Conservation (phyloP, 345 rosid genomes). For the Syzygium aromaticum region DNA sequence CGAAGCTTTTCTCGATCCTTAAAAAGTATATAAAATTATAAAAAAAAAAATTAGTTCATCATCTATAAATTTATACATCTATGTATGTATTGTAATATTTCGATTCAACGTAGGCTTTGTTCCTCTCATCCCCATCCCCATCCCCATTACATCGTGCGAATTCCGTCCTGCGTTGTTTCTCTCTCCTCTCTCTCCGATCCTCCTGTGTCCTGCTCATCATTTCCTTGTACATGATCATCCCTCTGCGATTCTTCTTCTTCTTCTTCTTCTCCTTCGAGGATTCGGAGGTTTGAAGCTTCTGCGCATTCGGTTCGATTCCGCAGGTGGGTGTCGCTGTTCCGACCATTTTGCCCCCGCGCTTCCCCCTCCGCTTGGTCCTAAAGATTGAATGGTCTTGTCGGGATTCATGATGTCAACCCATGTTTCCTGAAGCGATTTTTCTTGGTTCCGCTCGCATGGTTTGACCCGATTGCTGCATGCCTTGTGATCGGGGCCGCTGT, state of each 20-base stretch:
- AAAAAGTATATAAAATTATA: not conserved
- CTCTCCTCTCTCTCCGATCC: not conserved
- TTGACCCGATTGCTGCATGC: not conserved
- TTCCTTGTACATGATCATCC: not conserved
- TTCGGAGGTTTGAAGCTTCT: not conserved
- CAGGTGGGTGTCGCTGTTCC: not conserved
- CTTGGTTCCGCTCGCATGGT: not conserved
- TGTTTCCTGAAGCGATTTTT: not conserved
- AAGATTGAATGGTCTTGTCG: not conserved
- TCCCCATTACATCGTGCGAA: not conserved
- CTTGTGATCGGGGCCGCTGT: not conserved
- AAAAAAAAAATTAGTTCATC: not conserved
- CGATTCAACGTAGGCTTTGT: not conserved
- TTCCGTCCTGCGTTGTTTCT: not conserved
- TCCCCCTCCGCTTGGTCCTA: not conserved
- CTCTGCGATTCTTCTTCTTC: not conserved
- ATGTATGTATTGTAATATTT: not conserved
- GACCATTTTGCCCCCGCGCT: not conserved
- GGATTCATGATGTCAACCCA: not conserved
- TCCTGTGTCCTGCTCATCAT: not conserved
- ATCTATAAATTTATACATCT: not conserved
- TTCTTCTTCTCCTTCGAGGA: not conserved
- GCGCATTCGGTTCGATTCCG: not conserved
- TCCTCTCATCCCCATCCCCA: not conserved
- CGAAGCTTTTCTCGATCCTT: not conserved